Base-by-base conservation (phyloP, 257 asterid genomes). In the Forsythia suspensa region DNA sequence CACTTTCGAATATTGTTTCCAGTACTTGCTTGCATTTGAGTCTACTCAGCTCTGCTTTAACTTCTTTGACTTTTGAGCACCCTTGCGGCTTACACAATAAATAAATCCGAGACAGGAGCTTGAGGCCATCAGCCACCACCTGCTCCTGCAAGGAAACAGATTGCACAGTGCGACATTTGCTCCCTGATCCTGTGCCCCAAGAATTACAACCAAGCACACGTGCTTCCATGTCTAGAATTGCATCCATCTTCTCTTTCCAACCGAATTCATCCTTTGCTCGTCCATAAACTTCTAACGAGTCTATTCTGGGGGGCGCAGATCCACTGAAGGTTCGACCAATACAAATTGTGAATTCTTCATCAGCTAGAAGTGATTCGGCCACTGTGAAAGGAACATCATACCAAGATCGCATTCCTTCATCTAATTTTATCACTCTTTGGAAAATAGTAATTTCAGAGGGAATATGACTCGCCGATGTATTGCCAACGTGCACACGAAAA, bases 341-440 rank as follows among this genome's bases (percentile, higher is more conserved):
- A 78, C 88, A 81, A 73, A 96, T 78, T 67, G 92, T 89, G 82
- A 91, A 94, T 79, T 94, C 97, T 83, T 96, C 99, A 82, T 96
- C 99, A 77, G 99, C 97, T 79, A 96, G 88, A 76, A 96, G 98
- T 41, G 99, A 96, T 85, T 96, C 99, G 57, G 99, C 98, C 69
- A 94, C 95, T 42, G 98, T 94, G 82, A 96, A 94, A 21, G 99
- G 98, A 74, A 96, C 85, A 88, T 96, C 99, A 86, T 96, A 96
- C 99, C 99, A 96, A 86, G 97, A 94, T 76, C 98, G 89, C 97
- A 90, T 92, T 82, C 99, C 99, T 82, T 96, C 98, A 77, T 94
- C 98, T 81, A 94, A 84, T 78, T 96, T 96, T 76, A 94, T 85
- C 81, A 82, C 88, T 90, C 99, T 88, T 85, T 96, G 98, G 85